Evolutionary conservation across 345 rosid genomes (phyloP).

Genomic region (Orychophragmus violaceus): DNA sequence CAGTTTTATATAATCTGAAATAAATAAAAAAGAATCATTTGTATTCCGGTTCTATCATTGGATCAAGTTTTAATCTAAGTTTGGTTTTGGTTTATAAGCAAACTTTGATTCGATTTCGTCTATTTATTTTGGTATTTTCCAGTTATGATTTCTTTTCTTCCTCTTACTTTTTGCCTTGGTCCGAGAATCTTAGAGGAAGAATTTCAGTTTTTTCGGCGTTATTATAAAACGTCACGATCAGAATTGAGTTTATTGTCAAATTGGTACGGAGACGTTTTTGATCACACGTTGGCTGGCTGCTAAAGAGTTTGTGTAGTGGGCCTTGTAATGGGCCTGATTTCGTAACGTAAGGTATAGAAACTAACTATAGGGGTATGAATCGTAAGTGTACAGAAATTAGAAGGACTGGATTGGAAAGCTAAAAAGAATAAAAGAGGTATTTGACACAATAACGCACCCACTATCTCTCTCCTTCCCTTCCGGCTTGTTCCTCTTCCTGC

Average conservation of each 20-base stretch:
- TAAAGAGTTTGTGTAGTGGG: constrained; percentile 3
- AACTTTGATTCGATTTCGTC: neutral
- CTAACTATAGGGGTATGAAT: neutral
- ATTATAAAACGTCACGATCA: neutral
- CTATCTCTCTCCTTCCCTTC: constrained; percentile 19
- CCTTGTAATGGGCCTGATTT: constrained; percentile 10
- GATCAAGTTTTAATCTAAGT: neutral
- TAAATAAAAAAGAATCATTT: neutral
- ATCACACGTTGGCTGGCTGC: neutral
- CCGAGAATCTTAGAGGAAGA: neutral
- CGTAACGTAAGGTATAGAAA: neutral
- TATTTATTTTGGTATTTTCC: neutral
- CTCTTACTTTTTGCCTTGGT: too few species aligned
- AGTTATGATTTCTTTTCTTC: neutral
- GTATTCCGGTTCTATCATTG: neutral
- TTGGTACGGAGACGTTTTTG: constrained; percentile 10
- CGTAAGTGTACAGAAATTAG: neutral
- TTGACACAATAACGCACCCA: constrained; percentile 33
- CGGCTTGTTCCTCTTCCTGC: constrained; percentile 7
- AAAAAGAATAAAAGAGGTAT: constrained; percentile 8
- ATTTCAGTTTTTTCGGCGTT: neutral
- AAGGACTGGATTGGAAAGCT: neutral
- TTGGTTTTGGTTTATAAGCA: neutral
- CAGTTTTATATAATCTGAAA: neutral
- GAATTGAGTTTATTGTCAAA: neutral